phyloP scores from a whole-genome alignment of 306 rosid genomes.

The Argentina anserina region DNA sequence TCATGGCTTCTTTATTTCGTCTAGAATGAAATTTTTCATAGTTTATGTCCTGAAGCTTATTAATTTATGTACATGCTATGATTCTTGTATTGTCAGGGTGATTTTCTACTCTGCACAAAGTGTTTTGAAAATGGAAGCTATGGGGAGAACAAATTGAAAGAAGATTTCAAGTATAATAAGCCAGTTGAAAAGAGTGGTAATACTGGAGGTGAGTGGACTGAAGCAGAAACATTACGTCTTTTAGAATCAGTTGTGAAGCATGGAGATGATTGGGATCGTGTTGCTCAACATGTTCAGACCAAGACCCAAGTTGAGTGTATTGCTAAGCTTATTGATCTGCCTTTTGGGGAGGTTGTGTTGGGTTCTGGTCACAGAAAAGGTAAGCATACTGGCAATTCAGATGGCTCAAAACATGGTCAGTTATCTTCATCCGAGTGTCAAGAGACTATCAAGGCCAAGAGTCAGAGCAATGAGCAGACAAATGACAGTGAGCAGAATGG shows the following conservation, averaged over 20 bases:
- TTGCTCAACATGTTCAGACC: constrained; percentile 70
- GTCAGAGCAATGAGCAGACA: constrained; percentile 40
- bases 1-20: background rate
- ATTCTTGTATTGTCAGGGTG: constrained; percentile 50
- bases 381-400: constrained; percentile 33
- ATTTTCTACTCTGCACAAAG: constrained; percentile 48
- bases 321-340: constrained; percentile 75
- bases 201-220: constrained; percentile 65
- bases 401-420: constrained; percentile 37
- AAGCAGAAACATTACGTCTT: constrained; percentile 79
- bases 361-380: constrained; percentile 44
- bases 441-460: constrained; percentile 39
- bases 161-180: constrained; percentile 51
- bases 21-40: background rate
- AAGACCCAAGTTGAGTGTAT: constrained; percentile 80
- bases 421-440: constrained; percentile 39
- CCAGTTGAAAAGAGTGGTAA: constrained; percentile 36
- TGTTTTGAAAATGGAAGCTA: constrained; percentile 64
- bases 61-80: background rate
- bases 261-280: constrained; percentile 96
- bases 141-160: constrained; percentile 64
- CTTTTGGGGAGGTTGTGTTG: constrained; percentile 74
- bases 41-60: background rate
- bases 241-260: constrained; percentile 89
- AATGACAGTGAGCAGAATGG: constrained; percentile 49